phyloP scores from a whole-genome alignment of 805 yeast species.

The Cyberlindnera bimundalis region DNA sequence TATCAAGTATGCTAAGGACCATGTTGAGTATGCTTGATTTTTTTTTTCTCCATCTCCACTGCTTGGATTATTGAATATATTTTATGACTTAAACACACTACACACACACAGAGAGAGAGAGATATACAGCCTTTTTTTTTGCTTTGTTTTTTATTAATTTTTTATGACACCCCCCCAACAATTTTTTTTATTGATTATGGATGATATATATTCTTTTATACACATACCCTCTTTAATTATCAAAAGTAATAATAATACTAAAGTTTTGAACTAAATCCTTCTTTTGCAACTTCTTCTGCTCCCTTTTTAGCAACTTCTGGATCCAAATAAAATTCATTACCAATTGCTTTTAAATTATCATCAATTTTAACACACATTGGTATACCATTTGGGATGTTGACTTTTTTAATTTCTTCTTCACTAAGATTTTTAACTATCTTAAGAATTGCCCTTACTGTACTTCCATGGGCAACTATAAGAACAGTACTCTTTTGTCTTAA shows the following conservation, averaged over 20 bases:
- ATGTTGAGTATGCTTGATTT: constrained; percentile 52
- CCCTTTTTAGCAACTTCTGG: constrained; percentile 77
- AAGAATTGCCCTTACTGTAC: constrained; percentile 71
- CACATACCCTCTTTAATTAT: too few relatives aligned
- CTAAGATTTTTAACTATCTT: constrained; percentile 63
- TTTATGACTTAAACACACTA: background rate
- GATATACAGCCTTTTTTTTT: too few relatives aligned
- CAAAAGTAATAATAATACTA: too few relatives aligned
- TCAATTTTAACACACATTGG: constrained; percentile 70
- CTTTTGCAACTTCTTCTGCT: constrained; percentile 76
- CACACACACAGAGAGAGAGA: background rate
- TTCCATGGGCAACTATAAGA: constrained; percentile 76
- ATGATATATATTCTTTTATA: constrained; percentile 2
- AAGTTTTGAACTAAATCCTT: constrained; percentile 47
- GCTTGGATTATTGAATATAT: background rate
- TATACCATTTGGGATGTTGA: constrained; percentile 81
- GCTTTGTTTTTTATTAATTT: constrained; percentile 1
- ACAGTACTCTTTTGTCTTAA: constrained; percentile 55
- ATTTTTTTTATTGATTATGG: constrained; percentile 4
- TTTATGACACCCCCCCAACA: constrained; percentile 11
- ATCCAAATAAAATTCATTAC: constrained; percentile 66
- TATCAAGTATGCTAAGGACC: constrained; percentile 70
- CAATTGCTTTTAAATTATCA: constrained; percentile 44
- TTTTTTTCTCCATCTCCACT: too few relatives aligned
- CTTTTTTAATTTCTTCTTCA: constrained; percentile 65